phyloP scores from a whole-genome alignment of 1,139 yeast genomes.

The Kurtzmaniella quercitrusa region DNA sequence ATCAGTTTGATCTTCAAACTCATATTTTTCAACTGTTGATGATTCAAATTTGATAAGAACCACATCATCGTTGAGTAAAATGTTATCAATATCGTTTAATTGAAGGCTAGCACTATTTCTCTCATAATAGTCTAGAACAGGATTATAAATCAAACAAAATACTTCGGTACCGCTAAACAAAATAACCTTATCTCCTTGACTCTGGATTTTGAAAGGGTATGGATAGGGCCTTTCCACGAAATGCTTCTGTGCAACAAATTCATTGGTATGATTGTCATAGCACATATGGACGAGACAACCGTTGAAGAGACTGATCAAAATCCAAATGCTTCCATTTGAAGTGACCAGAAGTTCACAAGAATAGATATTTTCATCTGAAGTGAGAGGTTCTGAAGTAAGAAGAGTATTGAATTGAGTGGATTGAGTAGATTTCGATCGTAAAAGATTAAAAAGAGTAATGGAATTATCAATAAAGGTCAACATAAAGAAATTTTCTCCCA shows the following conservation, averaged over 20 bases:
- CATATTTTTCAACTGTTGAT: neutral
- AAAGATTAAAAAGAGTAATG: neutral
- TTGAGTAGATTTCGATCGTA: neutral
- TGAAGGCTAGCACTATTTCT: neutral
- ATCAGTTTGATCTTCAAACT: neutral
- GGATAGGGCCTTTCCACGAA: neutral
- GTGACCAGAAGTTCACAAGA: neutral
- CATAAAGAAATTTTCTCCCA: neutral
- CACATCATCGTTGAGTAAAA: neutral
- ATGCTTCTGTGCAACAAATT: neutral
- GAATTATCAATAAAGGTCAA: neutral
- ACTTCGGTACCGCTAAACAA: conserved; percentile 15
- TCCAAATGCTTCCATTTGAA: conserved; percentile 9
- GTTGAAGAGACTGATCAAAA: conserved; percentile 13
- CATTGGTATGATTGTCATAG: neutral
- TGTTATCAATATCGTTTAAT: neutral
- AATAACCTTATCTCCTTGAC: neutral
- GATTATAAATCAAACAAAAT: conserved; percentile 36
- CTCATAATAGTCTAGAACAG: neutral
- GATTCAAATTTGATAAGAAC: neutral
- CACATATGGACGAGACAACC: conserved; percentile 13
- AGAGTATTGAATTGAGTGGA: neutral
- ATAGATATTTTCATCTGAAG: neutral
- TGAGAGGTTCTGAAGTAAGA: neutral
- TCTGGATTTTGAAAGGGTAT: neutral